Evolutionary conservation across 257 asterid species (phyloP), one percentile per base, ranked within the genome.

Genomic region (Gynochthodes officinalis): DNA sequence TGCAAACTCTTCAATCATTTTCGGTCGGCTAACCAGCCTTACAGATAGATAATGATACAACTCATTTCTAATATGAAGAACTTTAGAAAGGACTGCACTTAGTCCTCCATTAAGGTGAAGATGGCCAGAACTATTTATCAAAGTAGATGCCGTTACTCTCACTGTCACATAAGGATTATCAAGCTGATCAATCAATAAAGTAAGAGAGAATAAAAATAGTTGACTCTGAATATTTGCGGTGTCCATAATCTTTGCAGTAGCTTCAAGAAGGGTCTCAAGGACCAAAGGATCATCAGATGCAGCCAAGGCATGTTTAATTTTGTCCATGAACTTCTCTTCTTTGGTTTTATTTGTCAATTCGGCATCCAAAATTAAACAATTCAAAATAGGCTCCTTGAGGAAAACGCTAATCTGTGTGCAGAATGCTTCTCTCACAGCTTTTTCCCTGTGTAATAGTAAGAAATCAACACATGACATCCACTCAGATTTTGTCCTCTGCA

Each of bases 1-100:
- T 75, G 99, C 90, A 83, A 94, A 89, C 81, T 91, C 97, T 77
- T 91, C 89, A 44, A 94, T 89, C 81, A 91, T 69, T 86, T 87
- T 79, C 61, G 93, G 88, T 77, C 86, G 92, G 77, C 76, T 84
- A 63, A 77, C 86, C 67, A 94, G 90, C 83, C 89, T 87, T 82
- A 69, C 59, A 66, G 90, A 84, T 32, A 94, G 84, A 83, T 84
- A 91, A 80, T 86, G 88, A 83, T 87, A 94, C 82, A 94, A 78
- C 64, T 89, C 97, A 82, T 84, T 88, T 79, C 88, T 89, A 70
- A 86, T 64, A 72, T 85, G 83, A 54, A 78, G 90, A 77, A 80
- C 87, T 86, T 86, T 90, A 35, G 91, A 82, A 72, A 94, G 89
- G 70, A 91, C 80, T 64, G 79, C 77, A 75, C 84, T 89, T 73